Evolutionary conservation across 805 yeast species (phyloP), one percentile per base, ranked within the genome.

Genomic region (Cyberlindnera saturnus): DNA sequence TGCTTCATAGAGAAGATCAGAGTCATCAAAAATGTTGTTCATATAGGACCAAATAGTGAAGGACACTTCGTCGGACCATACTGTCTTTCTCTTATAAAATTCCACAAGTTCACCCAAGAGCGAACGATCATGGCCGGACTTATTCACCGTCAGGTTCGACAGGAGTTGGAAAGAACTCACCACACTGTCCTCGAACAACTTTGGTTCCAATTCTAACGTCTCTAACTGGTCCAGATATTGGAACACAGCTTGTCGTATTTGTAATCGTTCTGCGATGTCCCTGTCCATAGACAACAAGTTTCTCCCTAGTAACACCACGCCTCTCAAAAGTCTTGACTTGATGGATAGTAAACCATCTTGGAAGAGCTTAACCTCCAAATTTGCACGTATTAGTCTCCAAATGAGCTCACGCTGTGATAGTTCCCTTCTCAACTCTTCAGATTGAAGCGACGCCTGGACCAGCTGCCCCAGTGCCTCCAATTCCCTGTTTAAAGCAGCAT

Each of bases 261-360:
- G 36, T 7, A 59, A 30, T 1, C 49, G 46, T 39, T 57, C 62
- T 5, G 70, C 62, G 5, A 56, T 41, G 5, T 45, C 53, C 28
- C 63, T 60, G 32, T 63, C 61, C 32, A 58, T 49, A 1, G 65
- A 66, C 1, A 71, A 64, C 19, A 75, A 48, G 50, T 77, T 78
- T 46, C 84, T 60, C 26, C 69, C 59, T n/a, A 78, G 43, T n/a
- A 79, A 47, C 1, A 76, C 43, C 1, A 69, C 49, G 2, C 80
- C 84, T 51, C 82, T 62, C 3, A 71, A 42, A 3, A 70, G 47
- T 35, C 82, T 60, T 6, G 61, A 45, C 8, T 52, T 45, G 5
- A 46, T 34, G 2, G 26, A 46, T 6, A 45, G 23, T 4, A n/a
- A 23, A 0, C 39, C 35, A 36, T 45, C 46, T 5, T n/a, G 8